Evolutionary conservation across 2,329 filamentous ascomycete species (phyloP), one percentile per base, ranked within the genome.

Genomic region (Penicillium sp.): DNA sequence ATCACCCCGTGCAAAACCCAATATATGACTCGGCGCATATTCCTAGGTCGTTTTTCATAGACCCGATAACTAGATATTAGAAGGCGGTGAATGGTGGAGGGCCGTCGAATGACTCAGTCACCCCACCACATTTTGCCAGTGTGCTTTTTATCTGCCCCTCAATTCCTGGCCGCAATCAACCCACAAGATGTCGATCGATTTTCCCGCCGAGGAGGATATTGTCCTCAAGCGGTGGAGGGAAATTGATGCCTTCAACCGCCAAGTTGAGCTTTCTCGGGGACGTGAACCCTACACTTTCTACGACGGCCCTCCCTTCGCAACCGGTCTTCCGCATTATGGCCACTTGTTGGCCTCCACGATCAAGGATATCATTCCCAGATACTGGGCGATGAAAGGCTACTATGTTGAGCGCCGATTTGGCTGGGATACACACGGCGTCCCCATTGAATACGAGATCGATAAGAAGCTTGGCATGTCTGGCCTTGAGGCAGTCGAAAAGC

Each of bases 371-470:
- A 95, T 97, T 61, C 91, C 92, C 8, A 81, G 92, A 63, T 97
- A 96, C 74, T 96, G 92, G 90, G 91, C 91, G 46, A 96, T 96
- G 92, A 95, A 95, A 70, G 92, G 92, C 14, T 89, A 86, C 69
- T 88, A 95, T 76, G 92, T 96, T 46, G 90, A 94, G 77, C 84
- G 92, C 59, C 83, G 92, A 53, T 96, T 96, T 62, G 92, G 92
- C 47, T 96, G 92, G 92, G 92, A 96, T 70, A 90, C 92, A 1
- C 92, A 96, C 69, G 92, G 92, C 55, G 81, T 97, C 47, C 92
- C 92, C 14, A 94, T 97, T 62, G 92, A 97, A 76, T 90, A 95
- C 71, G 92, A 96, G 75, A 96, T 96, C 67, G 92, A 96, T 79
- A 96, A 96, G 81, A 92, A 92, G 74, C 80, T 95, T 59, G 89